phyloP scores from a whole-genome alignment of 2,329 filamentous ascomycete genomes.

The Calonectria pteridis region DNA sequence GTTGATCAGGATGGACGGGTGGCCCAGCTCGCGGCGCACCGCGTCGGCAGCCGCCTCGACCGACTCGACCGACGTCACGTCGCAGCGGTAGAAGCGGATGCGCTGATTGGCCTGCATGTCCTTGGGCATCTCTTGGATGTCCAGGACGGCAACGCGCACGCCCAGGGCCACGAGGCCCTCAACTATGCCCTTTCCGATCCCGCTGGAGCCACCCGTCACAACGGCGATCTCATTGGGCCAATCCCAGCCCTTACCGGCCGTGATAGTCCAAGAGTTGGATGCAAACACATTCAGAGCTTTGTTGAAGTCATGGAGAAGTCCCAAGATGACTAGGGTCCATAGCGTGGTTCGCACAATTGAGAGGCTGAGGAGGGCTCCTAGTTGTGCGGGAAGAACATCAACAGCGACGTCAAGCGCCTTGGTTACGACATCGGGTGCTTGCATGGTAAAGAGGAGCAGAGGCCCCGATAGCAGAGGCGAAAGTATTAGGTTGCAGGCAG shows the following conservation, averaged over 20 bases:
- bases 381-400: slow-evolving; percentile 17
- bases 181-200: slow-evolving; percentile 55
- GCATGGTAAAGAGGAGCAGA: slow-evolving; percentile 30
- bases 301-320: slow-evolving; percentile 42
- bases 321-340: slow-evolving; percentile 39
- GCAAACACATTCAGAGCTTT: slow-evolving; percentile 42
- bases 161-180: slow-evolving; percentile 52
- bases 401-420: slow-evolving; percentile 25
- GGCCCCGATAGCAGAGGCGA: slow-evolving; percentile 38
- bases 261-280: slow-evolving; percentile 46
- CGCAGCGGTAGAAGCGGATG: slow-evolving; percentile 52
- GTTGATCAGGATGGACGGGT: slow-evolving; percentile 78
- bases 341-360: slow-evolving; percentile 21
- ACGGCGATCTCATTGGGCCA: slow-evolving; percentile 58
- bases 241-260: slow-evolving; percentile 43
- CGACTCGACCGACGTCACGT: slow-evolving; percentile 57
- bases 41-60: slow-evolving; percentile 57
- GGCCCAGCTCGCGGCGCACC: slow-evolving; percentile 61
- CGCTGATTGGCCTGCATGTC: slow-evolving; percentile 34
- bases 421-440: slow-evolving; percentile 30
- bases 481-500: slow-evolving; percentile 15
- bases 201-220: slow-evolving; percentile 58
- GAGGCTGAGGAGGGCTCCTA: slow-evolving; percentile 21
- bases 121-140: slow-evolving; percentile 60
- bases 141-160: slow-evolving; percentile 76